Evolutionary conservation across 164 flowering plant genomes (phyloP).

Genomic region (Umbilicus rupestris): DNA sequence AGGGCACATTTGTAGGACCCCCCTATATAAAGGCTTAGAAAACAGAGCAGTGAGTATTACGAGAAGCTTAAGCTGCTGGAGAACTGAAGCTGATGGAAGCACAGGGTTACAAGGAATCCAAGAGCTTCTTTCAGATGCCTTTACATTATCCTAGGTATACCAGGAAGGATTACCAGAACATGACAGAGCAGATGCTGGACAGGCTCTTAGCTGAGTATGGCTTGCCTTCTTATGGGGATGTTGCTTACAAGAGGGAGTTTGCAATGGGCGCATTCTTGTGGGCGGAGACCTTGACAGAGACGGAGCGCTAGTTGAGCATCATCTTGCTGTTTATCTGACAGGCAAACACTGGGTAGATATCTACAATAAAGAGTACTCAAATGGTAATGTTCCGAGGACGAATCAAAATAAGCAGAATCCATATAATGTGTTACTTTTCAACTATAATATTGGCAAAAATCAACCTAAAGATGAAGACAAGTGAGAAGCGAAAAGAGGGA

Average conservation of each 20-base stretch:
- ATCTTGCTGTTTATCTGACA: neutral
- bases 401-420: neutral
- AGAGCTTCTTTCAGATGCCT: conserved; percentile 44
- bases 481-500: neutral
- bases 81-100: conserved; percentile 18
- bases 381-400: no score
- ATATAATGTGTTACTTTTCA: neutral
- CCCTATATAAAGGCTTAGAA: no score
- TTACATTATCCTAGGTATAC: conserved; percentile 56
- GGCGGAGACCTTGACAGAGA: conserved; percentile 17
- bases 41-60: neutral
- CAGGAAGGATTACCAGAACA: conserved; percentile 38
- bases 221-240: conserved; percentile 25
- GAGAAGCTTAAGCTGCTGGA: neutral
- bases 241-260: conserved; percentile 42
- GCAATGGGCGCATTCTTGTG: conserved; percentile 70
- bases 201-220: conserved; percentile 47
- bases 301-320: neutral
- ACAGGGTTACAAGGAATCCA: conserved; percentile 7
- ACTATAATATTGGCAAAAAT: no score
- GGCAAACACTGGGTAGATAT: neutral
- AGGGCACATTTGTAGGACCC: no score
- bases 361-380: neutral
- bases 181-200: conserved; percentile 52
- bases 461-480: neutral